Evolutionary conservation across 169 alveolate species (phyloP).

Genomic region (Plasmodium adleri): DNA sequence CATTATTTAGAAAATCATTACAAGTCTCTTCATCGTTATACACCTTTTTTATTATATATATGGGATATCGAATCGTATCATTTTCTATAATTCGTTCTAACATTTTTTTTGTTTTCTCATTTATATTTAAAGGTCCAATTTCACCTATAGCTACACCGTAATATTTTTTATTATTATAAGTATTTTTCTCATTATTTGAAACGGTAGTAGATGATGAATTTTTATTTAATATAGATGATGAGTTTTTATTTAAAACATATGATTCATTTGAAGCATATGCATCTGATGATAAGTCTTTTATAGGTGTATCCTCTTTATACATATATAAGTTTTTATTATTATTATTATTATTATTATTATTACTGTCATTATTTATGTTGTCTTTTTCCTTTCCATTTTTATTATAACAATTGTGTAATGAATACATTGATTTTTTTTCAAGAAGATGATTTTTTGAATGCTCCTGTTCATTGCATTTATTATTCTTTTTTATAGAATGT

Average conservation of each 20-base stretch:
- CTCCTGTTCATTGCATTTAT: too few species aligned
- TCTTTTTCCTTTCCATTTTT: background rate
- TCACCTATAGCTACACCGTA: conserved; percentile 57
- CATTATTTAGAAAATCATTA: background rate
- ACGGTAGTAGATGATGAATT: background rate
- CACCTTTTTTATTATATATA: conserved; percentile 21
- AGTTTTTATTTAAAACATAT: conserved; percentile 2
- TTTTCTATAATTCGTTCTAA: conserved; percentile 31
- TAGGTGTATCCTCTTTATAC: too few species aligned
- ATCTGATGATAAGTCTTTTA: too few species aligned
- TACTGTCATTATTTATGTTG: background rate
- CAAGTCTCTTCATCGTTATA: background rate
- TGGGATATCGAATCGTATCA: conserved; percentile 47
- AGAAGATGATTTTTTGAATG: too few species aligned
- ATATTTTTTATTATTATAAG: background rate
- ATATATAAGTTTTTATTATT: too few species aligned
- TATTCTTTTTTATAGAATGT: too few species aligned
- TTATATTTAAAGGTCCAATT: conserved; percentile 51
- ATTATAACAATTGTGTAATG: background rate
- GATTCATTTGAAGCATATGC: conserved; percentile 1
- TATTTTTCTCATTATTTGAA: background rate
- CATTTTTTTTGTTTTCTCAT: conserved; percentile 38
- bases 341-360: background rate
- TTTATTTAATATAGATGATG: conserved; percentile 9
- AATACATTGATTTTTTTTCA: too few species aligned